These are phyloP conservation scores for Anethum foeniculum DNA, from an alignment of 140 eudicot species.

Conservation along the genomic window DNA sequence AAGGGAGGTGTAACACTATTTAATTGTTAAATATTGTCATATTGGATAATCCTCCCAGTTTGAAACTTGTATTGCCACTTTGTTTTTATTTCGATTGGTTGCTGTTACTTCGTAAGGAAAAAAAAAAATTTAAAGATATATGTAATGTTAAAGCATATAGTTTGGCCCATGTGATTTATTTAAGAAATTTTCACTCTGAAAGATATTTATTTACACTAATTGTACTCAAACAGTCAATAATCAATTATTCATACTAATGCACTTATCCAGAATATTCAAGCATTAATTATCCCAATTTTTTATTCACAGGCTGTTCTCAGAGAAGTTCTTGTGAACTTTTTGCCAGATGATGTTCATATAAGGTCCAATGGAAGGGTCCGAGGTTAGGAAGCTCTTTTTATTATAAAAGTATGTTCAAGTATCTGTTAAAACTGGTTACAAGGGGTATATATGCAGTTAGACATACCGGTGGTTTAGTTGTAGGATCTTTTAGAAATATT, in stretches of 20 bases:
- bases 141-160: background rate
- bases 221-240: background rate
- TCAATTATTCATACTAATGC: background rate
- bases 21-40: background rate
- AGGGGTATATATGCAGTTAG: background rate
- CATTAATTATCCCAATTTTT: background rate
- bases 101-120: background rate
- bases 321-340: slow-evolving; percentile 2
- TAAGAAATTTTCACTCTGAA: background rate
- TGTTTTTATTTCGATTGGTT: background rate
- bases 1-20: background rate
- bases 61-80: background rate
- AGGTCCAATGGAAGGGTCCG: slow-evolving; percentile 87
- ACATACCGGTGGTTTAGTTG: background rate
- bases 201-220: background rate
- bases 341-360: slow-evolving; percentile 24
- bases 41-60: background rate
- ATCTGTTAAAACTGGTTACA: background rate
- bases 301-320: slow-evolving; percentile 6
- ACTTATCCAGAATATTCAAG: background rate
- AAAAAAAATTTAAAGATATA: background rate
- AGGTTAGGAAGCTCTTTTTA: slow-evolving; percentile 44
- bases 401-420: background rate
- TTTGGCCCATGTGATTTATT: background rate
- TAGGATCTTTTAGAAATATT: background rate